phyloP scores from a whole-genome alignment of 2,329 filamentous ascomycete species.

The Cladophialophora carrionii region DNA sequence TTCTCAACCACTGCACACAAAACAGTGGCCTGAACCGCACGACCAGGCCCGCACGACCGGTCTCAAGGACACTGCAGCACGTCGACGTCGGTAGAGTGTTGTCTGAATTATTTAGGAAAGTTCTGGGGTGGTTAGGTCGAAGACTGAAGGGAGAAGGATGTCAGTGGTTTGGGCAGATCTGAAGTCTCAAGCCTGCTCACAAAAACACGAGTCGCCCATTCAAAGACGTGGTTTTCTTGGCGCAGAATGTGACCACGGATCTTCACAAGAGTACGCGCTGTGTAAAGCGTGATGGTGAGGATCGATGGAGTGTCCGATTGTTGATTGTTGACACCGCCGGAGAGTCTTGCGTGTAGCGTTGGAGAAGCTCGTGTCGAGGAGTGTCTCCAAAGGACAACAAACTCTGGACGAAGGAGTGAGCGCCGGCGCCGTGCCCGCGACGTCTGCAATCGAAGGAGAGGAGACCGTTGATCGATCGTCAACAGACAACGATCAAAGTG shows the following conservation, averaged over 20 bases:
- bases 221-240: constrained; percentile 11
- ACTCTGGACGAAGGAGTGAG: constrained; percentile 12
- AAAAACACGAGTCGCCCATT: constrained; percentile 12
- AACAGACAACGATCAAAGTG: constrained; percentile 31
- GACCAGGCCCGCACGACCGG: constrained; percentile 5
- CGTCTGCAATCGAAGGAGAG: constrained; percentile 19
- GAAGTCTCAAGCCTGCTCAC: constrained; percentile 13
- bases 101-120: constrained; percentile 3
- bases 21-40: constrained; percentile 22
- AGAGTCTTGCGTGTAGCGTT: neutral
- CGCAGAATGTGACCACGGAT: neutral
- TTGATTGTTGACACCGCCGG: constrained; percentile 16
- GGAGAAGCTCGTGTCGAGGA: constrained; percentile 11
- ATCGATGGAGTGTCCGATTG: neutral
- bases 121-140: constrained; percentile 8
- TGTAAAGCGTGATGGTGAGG: neutral
- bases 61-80: neutral
- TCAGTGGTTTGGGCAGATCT: constrained; percentile 13
- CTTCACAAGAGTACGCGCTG: constrained; percentile 1
- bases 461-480: constrained; percentile 25
- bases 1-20: constrained; percentile 19
- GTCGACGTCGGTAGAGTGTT: neutral
- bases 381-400: constrained; percentile 17
- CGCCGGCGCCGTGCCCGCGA: constrained; percentile 33
- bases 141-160: constrained; percentile 7